Evolutionary conservation across 805 yeast species (phyloP), one percentile per base, ranked within the genome.

Genomic region (Metschnikowia proteae): DNA sequence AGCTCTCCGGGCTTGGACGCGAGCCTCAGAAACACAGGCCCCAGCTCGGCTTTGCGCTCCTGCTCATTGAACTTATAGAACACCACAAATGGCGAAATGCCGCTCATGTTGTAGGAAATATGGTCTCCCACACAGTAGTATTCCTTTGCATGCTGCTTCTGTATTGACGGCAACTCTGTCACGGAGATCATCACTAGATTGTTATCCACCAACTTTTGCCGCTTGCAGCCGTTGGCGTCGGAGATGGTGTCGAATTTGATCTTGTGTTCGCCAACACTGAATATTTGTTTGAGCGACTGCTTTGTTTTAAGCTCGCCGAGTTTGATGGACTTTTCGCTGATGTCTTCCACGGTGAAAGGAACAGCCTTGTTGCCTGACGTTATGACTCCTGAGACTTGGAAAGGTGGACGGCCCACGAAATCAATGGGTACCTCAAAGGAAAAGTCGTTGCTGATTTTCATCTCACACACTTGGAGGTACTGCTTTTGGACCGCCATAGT

Each of bases 81-180:
- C 4, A 95, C 77, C 1, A 77, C 77, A 62, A 89, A 89, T 22
- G 97, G 97, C 0, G 96, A 80, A 3, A 79, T 71, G 2, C 98
- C 98, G 11, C 79, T 79, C 53, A 92, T 66, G 52, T 84, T 79
- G 61, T 88, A 88, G 1, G 85, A 75, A 26, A 94, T 80, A 51
- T 86, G 85, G 53, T 92, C 98, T 8, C 99, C 99, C 27, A 92
- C 96, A 76, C 99, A 94, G 60, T 83, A 85, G 58, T 85, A 79
- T 2, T 43, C 42, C 17, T 50, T 48, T 17, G 11, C n/a, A 6
- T 13, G 11, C 4, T 42, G 50, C 41, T 75, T 65, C 49, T 67
- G 68, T 6, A 91, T 83, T 52, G 80, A 77, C 6, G 97, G 96
- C 7, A 83, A 82, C 56, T 87, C 91, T 2, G 92, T 83, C 6